phyloP scores from a whole-genome alignment of 2,329 filamentous ascomycete genomes.

The Colletotrichum tamarilloi region DNA sequence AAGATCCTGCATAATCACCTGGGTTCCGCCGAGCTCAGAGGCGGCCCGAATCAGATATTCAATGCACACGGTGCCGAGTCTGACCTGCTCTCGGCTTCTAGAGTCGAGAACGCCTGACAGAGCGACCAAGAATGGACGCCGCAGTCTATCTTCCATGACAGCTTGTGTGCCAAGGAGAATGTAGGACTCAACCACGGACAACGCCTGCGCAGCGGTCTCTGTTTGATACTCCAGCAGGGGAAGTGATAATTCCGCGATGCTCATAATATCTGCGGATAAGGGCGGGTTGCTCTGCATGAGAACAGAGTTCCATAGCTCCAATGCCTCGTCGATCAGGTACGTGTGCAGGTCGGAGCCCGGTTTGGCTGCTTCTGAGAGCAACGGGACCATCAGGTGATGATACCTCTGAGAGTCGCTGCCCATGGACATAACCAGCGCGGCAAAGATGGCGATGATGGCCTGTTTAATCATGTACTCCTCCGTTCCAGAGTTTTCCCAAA shows the following conservation, averaged over 20 bases:
- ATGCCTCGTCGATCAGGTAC: slow-evolving; percentile 89
- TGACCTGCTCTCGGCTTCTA: slow-evolving; percentile 67
- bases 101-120: slow-evolving; percentile 62
- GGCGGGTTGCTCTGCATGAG: slow-evolving; percentile 73
- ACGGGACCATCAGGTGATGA: slow-evolving; percentile 81
- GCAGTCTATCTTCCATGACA: slow-evolving; percentile 68
- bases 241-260: slow-evolving; percentile 71
- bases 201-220: slow-evolving; percentile 69
- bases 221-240: slow-evolving; percentile 75
- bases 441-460: slow-evolving; percentile 86
- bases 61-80: slow-evolving; percentile 68
- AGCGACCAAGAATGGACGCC: slow-evolving; percentile 60
- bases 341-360: slow-evolving; percentile 79
- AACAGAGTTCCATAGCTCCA: slow-evolving; percentile 89
- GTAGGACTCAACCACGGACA: slow-evolving; percentile 77
- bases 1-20: slow-evolving; percentile 73
- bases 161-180: slow-evolving; percentile 76
- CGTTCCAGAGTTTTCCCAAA: slow-evolving; percentile 85
- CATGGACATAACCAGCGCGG: slow-evolving; percentile 88
- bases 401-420: slow-evolving; percentile 81
- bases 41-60: slow-evolving; percentile 75
- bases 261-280: slow-evolving; percentile 69
- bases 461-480: slow-evolving; percentile 96
- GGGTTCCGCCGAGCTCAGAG: slow-evolving; percentile 71
- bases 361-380: slow-evolving; percentile 84